Evolutionary conservation across 768 basidiomycete genomes (phyloP), one percentile per base, ranked within the genome.

Genomic region (Tricholoma bakamatsutake): DNA sequence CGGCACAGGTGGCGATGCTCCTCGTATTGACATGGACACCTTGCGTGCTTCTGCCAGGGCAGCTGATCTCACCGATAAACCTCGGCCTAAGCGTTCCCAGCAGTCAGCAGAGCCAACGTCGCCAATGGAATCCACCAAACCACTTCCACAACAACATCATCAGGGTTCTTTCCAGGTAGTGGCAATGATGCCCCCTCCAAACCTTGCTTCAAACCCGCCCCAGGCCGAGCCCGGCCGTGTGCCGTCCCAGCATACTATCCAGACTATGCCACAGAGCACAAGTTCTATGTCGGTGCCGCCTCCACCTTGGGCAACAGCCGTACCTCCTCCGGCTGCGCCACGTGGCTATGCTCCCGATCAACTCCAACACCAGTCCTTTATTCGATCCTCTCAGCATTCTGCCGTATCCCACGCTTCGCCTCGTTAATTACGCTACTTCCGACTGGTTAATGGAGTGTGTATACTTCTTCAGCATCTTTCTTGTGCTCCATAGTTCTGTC

Each of bases 1-100:
- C 18, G 76, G 73, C 9, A 69, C 76, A n/a, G 81, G 80, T 43
- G 82, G 85, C 17, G 78, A 83, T 42, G 66, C 69, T 3, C 77
- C 77, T 28, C 78, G 74, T 31, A 88, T 91, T 55, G 87, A 89
- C 64, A 76, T 91, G 68, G 88, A 90, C 59, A 89, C 81, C 42
- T 72, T 91, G 48, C 84, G 88, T 10, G 87, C 85, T 27, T 90
- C 85, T 45, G 80, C 84, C 1, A 70, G 83, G n/a, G 82, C 83
- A 4, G 78, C 79, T 10, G 81, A 83, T 50, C 56, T 71, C 7
- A 66, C 66, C 21, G 75, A 77, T 11, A 76, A 75, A 59, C 61
- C 61, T 45, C 55, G 61, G 57, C 59, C 65, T 34, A 61, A 66
- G 59, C 64, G 63, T 4, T 64, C 66, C 50, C 69, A 55, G 58